Evolutionary conservation across 2,329 filamentous ascomycete species (phyloP).

Genomic region (Chaetothyriales sp.): DNA sequence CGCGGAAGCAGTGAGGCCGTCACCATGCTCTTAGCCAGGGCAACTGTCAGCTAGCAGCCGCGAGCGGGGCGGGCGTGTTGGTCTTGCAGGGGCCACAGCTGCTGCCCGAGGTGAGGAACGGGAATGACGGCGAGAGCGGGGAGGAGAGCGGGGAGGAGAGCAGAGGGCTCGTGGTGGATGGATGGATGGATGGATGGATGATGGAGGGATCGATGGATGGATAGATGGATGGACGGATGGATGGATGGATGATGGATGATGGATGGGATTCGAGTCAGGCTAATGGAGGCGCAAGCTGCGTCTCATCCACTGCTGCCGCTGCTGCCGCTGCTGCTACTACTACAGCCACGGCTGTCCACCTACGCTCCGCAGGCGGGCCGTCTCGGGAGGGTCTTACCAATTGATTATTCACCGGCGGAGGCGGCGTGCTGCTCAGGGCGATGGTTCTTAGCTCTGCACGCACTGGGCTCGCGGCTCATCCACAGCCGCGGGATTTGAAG

Average conservation of each 20-base stretch:
- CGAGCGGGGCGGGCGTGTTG: neutral
- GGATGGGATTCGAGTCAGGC: neutral
- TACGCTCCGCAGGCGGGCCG: neutral
- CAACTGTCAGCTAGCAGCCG: neutral
- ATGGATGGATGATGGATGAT: too few species aligned
- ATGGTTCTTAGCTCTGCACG: neutral
- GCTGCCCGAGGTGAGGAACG: neutral
- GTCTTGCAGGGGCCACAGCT: neutral
- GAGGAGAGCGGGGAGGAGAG: neutral
- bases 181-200: too few species aligned
- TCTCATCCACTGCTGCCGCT: neutral
- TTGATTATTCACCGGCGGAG: neutral
- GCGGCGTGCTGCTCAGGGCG: neutral
- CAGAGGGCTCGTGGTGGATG: neutral
- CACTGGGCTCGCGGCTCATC: neutral
- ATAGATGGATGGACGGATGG: too few species aligned
- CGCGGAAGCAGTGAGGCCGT: slow-evolving; percentile 14
- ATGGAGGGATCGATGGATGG: too few species aligned
- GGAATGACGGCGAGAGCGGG: neutral
- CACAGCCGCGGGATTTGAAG: neutral
- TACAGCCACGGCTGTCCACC: neutral
- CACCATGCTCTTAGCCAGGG: neutral
- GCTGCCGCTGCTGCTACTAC: neutral
- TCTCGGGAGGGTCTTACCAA: neutral
- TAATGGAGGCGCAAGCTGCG: too few species aligned